phyloP scores from a whole-genome alignment of 352 stramenopile species.

The Pythium sp. region DNA sequence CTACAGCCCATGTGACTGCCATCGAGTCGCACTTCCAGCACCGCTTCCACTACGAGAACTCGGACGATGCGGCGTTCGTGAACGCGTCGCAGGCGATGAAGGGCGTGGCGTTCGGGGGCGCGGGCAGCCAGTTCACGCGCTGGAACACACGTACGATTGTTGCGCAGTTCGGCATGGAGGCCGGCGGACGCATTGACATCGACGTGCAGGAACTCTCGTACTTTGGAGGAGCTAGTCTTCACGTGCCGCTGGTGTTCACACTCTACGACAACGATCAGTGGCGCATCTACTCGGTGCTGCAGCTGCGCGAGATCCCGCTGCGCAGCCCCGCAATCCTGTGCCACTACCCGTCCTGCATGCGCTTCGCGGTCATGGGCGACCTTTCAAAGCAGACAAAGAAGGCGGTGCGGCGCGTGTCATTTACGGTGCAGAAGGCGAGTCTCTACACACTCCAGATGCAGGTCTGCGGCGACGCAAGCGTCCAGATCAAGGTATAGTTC shows the following conservation, averaged over 20 bases:
- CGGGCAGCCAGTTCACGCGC: conserved; percentile 13
- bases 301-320: conserved; percentile 56
- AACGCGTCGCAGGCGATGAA: conserved; percentile 9
- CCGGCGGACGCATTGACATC: conserved; percentile 38
- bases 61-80: conserved; percentile 2
- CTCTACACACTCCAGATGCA: conserved; percentile 63
- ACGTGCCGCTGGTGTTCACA: conserved; percentile 49
- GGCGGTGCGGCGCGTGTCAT: not conserved
- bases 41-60: conserved; percentile 14
- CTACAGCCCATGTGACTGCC: not conserved
- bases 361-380: conserved; percentile 30
- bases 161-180: conserved; percentile 58
- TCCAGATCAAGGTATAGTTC: conserved; percentile 38
- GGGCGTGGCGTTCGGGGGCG: conserved; percentile 8
- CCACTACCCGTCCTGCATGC: conserved; percentile 52
- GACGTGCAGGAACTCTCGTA: conserved; percentile 33
- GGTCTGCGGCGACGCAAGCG: conserved; percentile 46
- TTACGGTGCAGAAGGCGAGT: conserved; percentile 27
- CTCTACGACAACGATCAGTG: conserved; percentile 67
- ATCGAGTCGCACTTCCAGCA: conserved; percentile 14
- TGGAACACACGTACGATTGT: conserved; percentile 70
- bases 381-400: not conserved
- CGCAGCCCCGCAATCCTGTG: conserved; percentile 52
- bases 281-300: conserved; percentile 54
- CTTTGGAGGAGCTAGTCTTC: conserved; percentile 6